These are phyloP conservation scores for Fusarium luffae DNA, from an alignment of 2,329 filamentous ascomycete genomes.

Conservation along the genomic window DNA sequence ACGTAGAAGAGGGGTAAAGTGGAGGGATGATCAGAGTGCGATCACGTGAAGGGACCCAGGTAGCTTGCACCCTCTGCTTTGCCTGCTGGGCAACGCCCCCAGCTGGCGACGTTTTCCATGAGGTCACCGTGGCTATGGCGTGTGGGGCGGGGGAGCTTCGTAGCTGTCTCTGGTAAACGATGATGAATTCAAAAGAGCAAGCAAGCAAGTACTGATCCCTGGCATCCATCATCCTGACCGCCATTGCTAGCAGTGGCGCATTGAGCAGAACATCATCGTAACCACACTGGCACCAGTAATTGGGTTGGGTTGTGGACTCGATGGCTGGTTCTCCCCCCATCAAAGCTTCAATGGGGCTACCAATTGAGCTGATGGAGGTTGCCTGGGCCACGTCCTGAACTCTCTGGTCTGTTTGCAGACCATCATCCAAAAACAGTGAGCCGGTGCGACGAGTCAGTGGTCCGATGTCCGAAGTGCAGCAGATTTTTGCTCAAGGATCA, in stretches of 20 bases:
- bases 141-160: slow-evolving; percentile 35
- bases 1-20: slow-evolving; percentile 3
- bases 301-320: slow-evolving; percentile 18
- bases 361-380: slow-evolving; percentile 39
- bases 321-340: slow-evolving; percentile 28
- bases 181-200: slow-evolving; percentile 21
- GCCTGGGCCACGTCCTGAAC: slow-evolving; percentile 32
- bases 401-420: slow-evolving; percentile 19
- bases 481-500: slow-evolving; percentile 42
- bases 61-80: slow-evolving; percentile 34
- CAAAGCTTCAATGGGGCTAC: slow-evolving; percentile 36
- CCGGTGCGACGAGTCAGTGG: slow-evolving; percentile 36
- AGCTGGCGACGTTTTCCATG: slow-evolving; percentile 33
- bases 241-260: slow-evolving; percentile 23
- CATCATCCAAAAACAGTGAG: slow-evolving; percentile 26
- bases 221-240: slow-evolving; percentile 26
- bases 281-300: slow-evolving; percentile 1
- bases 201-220: slow-evolving; percentile 18
- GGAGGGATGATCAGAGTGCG: slow-evolving; percentile 27
- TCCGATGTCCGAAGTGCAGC: slow-evolving; percentile 43
- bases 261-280: slow-evolving; percentile 12
- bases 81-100: slow-evolving; percentile 3
- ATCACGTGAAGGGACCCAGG: slow-evolving; percentile 48
- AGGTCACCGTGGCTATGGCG: slow-evolving; percentile 43
- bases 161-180: slow-evolving; percentile 35